These are phyloP conservation scores for Pyrenophora graminea DNA, from an alignment of 2,329 filamentous ascomycete species.

Conservation along the genomic window DNA sequence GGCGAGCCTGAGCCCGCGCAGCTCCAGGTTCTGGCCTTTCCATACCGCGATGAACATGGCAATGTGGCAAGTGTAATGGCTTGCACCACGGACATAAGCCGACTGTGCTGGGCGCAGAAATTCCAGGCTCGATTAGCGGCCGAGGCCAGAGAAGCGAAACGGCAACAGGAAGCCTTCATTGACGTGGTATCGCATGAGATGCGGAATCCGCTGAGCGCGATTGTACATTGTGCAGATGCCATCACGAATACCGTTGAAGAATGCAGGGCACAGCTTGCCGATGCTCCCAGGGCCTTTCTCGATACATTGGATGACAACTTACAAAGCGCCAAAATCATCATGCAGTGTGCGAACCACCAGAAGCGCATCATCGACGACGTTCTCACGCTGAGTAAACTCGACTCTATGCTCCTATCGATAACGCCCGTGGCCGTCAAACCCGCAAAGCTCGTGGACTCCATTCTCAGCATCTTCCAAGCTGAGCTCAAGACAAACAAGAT, in stretches of 20 bases:
- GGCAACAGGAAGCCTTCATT: constrained; percentile 48
- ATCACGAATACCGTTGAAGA: constrained; percentile 46
- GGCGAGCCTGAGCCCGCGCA: constrained; percentile 39
- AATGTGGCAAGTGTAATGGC: constrained; percentile 43
- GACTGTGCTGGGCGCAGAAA: constrained; percentile 46
- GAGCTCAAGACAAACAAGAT: constrained; percentile 44
- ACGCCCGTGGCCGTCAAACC: constrained; percentile 48
- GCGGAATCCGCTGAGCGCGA: constrained; percentile 51
- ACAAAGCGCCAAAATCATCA: constrained; percentile 49
- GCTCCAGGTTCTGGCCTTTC: constrained; percentile 41
- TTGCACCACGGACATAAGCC: constrained; percentile 46
- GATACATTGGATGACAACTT: constrained; percentile 37
- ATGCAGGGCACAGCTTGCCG: constrained; percentile 22
- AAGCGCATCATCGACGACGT: constrained; percentile 56
- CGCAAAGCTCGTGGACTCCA: constrained; percentile 42
- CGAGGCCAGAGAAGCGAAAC: constrained; percentile 46
- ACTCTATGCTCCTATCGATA: constrained; percentile 51
- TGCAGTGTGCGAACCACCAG: constrained; percentile 53
- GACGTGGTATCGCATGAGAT: constrained; percentile 51
- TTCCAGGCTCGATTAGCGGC: constrained; percentile 45
- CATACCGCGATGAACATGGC: constrained; percentile 38
- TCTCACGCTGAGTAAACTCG: constrained; percentile 52
- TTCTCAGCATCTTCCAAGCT: constrained; percentile 46
- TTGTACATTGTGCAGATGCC: constrained; percentile 52
- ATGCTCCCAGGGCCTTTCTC: constrained; percentile 31